A percentile compares a stretch with the other conserved stretches of the same genome.
Evolutionary conservation across 2,329 filamentous ascomycete genomes (phyloP).

Genomic region (Clonostachys sp.): DNA sequence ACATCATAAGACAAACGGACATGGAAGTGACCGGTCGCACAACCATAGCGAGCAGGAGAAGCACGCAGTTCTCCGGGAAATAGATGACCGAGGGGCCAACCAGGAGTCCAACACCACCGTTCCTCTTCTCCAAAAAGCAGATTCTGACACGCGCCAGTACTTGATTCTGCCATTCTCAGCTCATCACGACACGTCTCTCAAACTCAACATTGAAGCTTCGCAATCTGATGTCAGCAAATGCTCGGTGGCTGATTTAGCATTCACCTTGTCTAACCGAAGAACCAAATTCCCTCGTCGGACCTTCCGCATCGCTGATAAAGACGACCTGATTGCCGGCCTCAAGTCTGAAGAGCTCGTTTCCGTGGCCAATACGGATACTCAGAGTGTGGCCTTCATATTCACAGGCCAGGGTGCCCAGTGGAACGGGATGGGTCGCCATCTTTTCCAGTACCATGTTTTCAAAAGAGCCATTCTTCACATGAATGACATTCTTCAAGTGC

Average conservation of each 20-base stretch:
- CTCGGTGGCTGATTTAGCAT: conserved; percentile 6
- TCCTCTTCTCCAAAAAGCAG: not conserved
- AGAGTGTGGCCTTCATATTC: conserved; percentile 31
- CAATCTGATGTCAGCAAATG: conserved; percentile 1
- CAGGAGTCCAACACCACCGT: not conserved
- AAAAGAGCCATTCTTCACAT: not conserved
- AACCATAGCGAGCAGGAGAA: not conserved
- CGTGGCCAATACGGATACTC: not conserved
- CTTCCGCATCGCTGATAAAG: conserved; percentile 2
- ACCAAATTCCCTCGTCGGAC: conserved; percentile 5
- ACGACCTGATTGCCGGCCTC: not conserved
- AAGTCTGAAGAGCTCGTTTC: not conserved
- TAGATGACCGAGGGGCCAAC: not conserved
- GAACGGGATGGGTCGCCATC: conserved; percentile 22
- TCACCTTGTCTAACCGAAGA: conserved; percentile 9
- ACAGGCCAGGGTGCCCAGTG: conserved; percentile 37
- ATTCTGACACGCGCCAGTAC: conserved; percentile 7
- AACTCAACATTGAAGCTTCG: conserved; percentile 8
- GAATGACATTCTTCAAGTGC: not conserved
- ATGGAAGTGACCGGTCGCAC: not conserved
- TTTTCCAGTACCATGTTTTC: conserved; percentile 6
- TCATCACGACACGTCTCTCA: conserved; percentile 9
- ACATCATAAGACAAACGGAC: not conserved
- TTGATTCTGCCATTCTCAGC: conserved; percentile 14
- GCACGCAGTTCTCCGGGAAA: not conserved